Base-by-base conservation (phyloP, 768 basidiomycete species). In the Dacryopinax spathularia region DNA sequence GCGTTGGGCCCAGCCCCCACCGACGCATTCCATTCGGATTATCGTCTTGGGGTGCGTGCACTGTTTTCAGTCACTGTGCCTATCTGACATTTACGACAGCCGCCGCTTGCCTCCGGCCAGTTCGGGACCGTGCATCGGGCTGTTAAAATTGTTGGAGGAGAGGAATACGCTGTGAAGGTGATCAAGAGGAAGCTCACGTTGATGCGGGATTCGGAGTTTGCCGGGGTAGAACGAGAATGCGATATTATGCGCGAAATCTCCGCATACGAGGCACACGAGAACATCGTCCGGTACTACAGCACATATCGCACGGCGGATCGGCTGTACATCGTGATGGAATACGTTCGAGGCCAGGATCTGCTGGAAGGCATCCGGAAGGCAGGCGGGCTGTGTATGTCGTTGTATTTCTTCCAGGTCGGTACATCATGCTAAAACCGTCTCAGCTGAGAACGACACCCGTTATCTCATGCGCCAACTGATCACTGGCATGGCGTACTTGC, bases 401-500 rank as follows among this genome's bases (percentile, higher is more conserved):
- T 56, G 48, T 9, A 20, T 44, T 44, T 22, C 22, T 22, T 20
- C 6, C 9, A 9, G 43, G 25, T 15, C 13, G 15, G 13, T 29
- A 29, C 15, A 29, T 56, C 31, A 15, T 29, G 18, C 22, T 56
- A 22, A 56, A 27, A 27, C 29, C 22, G 18, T 5, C 39, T 5
- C 48, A 56, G 48, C 25, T 29, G 48, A 56, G 29, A 29, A 13
- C 10, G 48, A 56, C 7, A 31, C 48, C 3, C 48, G 48, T 6
- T 56, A 27, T 2, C 82, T 98, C 35, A 85, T 90, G 1, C 92
- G 91, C 74, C 96, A 98, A 73, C 88, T 98, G 25, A 76, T 97
- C 61, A 94, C 93, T 70, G 96, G 96, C 9, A 83, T 97, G 16
- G 78, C 92, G 61, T 97, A 97, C 75, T 86, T 99, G 9, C 96